Evolutionary conservation across 345 rosid genomes (phyloP).

Genomic region (Sonneratia caseolaris): DNA sequence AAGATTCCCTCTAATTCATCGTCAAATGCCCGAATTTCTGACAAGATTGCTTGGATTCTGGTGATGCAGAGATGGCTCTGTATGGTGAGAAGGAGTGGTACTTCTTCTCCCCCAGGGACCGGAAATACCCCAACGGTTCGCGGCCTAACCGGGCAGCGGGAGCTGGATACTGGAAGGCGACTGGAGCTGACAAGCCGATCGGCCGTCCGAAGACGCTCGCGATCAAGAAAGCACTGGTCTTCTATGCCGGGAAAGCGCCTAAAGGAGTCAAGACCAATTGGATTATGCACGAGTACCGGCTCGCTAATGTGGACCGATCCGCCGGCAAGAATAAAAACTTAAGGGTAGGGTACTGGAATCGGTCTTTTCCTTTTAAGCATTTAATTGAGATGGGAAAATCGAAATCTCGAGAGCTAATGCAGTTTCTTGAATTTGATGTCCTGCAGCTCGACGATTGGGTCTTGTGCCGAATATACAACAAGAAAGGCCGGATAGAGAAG

Average conservation of each 20-base stretch:
- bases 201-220: conserved; percentile 69
- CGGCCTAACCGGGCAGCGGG: conserved; percentile 95
- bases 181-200: conserved; percentile 89
- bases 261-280: conserved; percentile 81
- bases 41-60: conserved; percentile 25
- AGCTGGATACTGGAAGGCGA: conserved; percentile 85
- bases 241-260: conserved; percentile 81
- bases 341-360: conserved; percentile 33
- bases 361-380: not conserved
- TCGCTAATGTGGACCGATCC: conserved; percentile 72
- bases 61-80: conserved; percentile 47
- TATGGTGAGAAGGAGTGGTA: conserved; percentile 98
- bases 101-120: conserved; percentile 82
- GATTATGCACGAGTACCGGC: conserved; percentile 98
- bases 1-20: not conserved
- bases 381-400: not conserved
- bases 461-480: conserved; percentile 72
- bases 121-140: conserved; percentile 89
- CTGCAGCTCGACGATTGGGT: conserved; percentile 90
- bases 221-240: conserved; percentile 83
- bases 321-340: conserved; percentile 48
- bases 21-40: not conserved
- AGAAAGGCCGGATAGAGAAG: conserved; percentile 67
- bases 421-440: not conserved
- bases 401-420: not conserved